Base-by-base conservation (phyloP, 306 rosid species). In the Vicia faba region DNA sequence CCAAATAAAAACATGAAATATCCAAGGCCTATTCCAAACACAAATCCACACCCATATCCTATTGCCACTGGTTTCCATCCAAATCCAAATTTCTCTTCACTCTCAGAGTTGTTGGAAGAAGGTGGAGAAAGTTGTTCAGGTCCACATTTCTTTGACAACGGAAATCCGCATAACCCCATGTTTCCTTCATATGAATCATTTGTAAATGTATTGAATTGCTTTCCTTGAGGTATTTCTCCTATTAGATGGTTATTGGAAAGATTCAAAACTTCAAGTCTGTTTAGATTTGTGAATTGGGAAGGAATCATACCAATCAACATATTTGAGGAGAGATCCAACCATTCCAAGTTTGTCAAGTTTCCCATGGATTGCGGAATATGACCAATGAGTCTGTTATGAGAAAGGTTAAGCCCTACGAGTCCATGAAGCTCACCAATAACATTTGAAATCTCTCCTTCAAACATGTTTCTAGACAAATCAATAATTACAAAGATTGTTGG, bases 241-340 rank as follows among this genome's bases (percentile, higher is more conserved):
- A 3, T 61, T 1, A 84, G 72, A 7, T 16, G 18, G 63, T 81
- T 80, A 1, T 62, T 10, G 0, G 81, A 84, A 23, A 84, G 81
- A n/a, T 72, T 44, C 55, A 84, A 18, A 4, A 29, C 0, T 9
- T 5, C 43, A 2, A 84, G 77, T 19, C 0, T 29, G 2, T 43
- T 44, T 1, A 80, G 2, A 60, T 13, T 61, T 5, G 28, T 15
- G 19, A 84, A 41, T 36, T 75, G 49, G 5, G 4, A 0, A 3
- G 88, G 85, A 68, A 81, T 78, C 1, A 48, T 1, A 2, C 84
- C 76, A 0, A 0, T 11, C 1, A 81, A 36, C 41, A 49, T 44
- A 31, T 81, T 84, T 55, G 78, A 79, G 1, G 86, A 81, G 13
- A 84, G 71, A 36, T 76, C 89, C 29, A 84, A 64, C 25, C 56